Evolutionary conservation across 306 rosid species (phyloP), one percentile per base, ranked within the genome.

Genomic region (Leucaena leucocephala): DNA sequence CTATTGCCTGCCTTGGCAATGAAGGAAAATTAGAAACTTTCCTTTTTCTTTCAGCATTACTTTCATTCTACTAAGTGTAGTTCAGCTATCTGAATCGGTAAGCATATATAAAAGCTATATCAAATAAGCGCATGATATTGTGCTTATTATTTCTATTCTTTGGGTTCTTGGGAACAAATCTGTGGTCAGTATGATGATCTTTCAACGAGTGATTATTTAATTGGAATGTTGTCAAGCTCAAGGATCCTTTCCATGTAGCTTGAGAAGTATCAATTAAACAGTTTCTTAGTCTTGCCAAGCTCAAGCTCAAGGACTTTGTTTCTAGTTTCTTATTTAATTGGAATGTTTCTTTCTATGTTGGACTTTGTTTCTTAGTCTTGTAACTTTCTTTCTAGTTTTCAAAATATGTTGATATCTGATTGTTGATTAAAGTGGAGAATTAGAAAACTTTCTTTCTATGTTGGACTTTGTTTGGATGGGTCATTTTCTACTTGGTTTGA

Each of bases 161-260:
- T 77, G 59, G 77, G 33, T 36, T 81, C 59, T 22, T 58, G n/a
- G 46, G 65, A 76, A 58, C 62, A 62, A 66, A 71, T 71, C 33
- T 17, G 50, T 50, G 57, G 38, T 55, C 48, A 16, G 36, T 67
- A 58, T 46, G 78, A 11, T 21, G 54, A 71, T 77, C 68, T 69
- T 44, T 71, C 39, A 27, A 57, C 39, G 74, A 36, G 45, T 46
- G 59, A 48, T 21, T 80, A 15, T 49, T 65, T 57, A 12, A 64
- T 39, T 27, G 13, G 59, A 57, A 39, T 76, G 55, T 49, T n/a
- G 46, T 49, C 40, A 63, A 76, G 70, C 73, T 38, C 22, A 77
- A 72, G 80, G 70, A 43, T 75, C 46, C 78, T 68, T 39, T 15
- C 38, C 50, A 73, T 77, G 55, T 58, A 50, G 62, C 68, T 68